Evolutionary conservation across 2,329 filamentous ascomycete genomes (phyloP).

Genomic region (Penicillium brasilianum): DNA sequence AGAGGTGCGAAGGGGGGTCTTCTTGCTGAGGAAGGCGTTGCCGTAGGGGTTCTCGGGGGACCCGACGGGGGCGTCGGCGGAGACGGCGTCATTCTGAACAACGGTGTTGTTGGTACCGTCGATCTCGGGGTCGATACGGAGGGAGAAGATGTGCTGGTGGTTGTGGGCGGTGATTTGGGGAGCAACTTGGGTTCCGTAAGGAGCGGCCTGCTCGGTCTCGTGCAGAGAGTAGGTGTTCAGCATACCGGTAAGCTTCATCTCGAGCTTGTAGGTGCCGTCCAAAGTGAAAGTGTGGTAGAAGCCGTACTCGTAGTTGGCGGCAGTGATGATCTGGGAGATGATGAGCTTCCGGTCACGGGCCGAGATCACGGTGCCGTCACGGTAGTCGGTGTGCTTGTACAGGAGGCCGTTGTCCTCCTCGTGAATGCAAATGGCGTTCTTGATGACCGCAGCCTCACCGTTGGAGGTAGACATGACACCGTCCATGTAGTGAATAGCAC

Average conservation of each 20-base stretch:
- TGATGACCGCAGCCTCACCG: constrained; percentile 32
- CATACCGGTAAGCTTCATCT: constrained; percentile 88
- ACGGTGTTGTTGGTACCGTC: constrained; percentile 83
- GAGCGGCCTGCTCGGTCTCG: constrained; percentile 75
- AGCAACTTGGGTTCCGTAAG: constrained; percentile 89
- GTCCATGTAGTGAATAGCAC: constrained; percentile 38
- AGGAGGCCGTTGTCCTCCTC: constrained; percentile 39
- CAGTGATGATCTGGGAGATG: constrained; percentile 88
- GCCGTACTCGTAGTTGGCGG: constrained; percentile 92
- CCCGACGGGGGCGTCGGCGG: constrained; percentile 62
- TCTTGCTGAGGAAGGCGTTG: constrained; percentile 64
- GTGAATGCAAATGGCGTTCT: constrained; percentile 39
- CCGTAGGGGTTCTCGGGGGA: constrained; percentile 71
- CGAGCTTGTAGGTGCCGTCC: constrained; percentile 86
- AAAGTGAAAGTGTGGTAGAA: constrained; percentile 86
- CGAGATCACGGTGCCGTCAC: constrained; percentile 82
- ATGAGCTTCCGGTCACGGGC: constrained; percentile 84
- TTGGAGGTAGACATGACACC: constrained; percentile 31
- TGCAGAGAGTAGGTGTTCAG: constrained; percentile 85
- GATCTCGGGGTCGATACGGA: constrained; percentile 83
- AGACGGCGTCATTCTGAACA: constrained; percentile 52
- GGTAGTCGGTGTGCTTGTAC: constrained; percentile 85
- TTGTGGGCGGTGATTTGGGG: constrained; percentile 89
- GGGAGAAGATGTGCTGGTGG: constrained; percentile 90
- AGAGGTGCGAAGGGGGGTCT: constrained; percentile 48